These are phyloP conservation scores for Saccharum hybrid DNA, from an alignment of 202 grass and related monocot species.

Conservation along the genomic window DNA sequence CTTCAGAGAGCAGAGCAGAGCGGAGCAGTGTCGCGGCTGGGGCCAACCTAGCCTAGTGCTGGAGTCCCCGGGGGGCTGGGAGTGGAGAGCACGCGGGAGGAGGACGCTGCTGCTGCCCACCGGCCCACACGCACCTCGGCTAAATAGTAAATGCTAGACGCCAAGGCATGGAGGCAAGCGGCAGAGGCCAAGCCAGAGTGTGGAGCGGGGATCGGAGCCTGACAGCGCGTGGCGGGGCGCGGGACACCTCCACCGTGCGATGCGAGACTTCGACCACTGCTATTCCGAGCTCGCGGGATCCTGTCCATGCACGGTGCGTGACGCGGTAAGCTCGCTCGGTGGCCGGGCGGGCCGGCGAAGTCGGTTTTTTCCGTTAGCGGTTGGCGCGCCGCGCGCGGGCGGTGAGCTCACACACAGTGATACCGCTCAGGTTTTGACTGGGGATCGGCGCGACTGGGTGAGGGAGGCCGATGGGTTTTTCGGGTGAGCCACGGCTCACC, in stretches of 20 bases:
- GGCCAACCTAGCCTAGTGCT: background rate
- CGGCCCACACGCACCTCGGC: constrained; percentile 36
- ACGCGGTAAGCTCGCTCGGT: constrained; percentile 41
- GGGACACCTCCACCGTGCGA: background rate
- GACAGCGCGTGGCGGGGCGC: no score
- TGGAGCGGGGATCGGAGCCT: no score
- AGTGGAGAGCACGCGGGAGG: constrained; percentile 3
- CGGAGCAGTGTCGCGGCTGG: background rate
- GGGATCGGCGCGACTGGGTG: background rate
- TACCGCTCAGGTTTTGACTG: background rate
- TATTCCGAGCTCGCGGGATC: background rate
- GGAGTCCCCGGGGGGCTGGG: background rate
- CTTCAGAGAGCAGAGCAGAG: constrained; percentile 6
- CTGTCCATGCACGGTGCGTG: background rate
- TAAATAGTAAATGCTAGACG: constrained; percentile 51
- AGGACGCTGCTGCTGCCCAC: background rate
- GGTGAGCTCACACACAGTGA: background rate
- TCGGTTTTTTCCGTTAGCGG: background rate
- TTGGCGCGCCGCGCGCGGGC: background rate
- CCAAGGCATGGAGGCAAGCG: constrained; percentile 30
- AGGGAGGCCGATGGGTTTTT: no score
- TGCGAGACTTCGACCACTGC: background rate
- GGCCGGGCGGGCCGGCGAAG: background rate
- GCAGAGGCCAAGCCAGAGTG: no score
- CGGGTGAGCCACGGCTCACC: background rate